Evolutionary conservation across 805 yeast genomes (phyloP), one percentile per base, ranked within the genome.

Genomic region (Myxozyma geophila): DNA sequence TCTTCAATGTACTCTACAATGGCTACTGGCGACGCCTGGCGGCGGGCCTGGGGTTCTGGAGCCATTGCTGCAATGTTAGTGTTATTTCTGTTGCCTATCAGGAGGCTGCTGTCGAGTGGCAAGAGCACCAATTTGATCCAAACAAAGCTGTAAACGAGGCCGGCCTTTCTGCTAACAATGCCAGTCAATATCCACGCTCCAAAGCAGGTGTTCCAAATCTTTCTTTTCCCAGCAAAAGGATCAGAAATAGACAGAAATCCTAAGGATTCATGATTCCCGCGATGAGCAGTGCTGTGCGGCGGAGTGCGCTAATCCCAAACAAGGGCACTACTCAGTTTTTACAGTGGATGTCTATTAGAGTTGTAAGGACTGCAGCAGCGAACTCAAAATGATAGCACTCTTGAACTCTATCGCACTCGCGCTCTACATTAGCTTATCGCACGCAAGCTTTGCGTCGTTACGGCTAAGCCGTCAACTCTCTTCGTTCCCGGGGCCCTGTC

Each of bases 1-100:
- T 64, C 66, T 43, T 64, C 68, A 13, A 64, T 28, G 52, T 64
- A 64, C 41, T 64, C 68, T 13, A 64, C 66, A 19, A 56, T 56
- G 6, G 62, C 60, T 36, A 33, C 52, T 3, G 48, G 51, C 10
- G 54, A 46, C 7, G 17, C 43, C 12, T 35, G 56, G 40, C 51
- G 60, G 5, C 51, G 49, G 17, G 23, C 39, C n/a, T 17, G 52
- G 36, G 10, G 43, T 44, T 54, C 51, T 17, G 58, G 17, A 9
- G 51, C 41, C 41, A 46, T 33, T 7, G 19, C 28, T 28, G 28
- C 5, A 5, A 28, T 28, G 28, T n/a, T 3, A 21, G 19, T 10
- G 51, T n/a, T 28, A 35, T 9, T 9, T 13, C 33, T 28, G 36
- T 10, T 33, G 35, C 7, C 51, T 23, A 21, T n/a, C 13, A 28